A percentile compares a stretch with the other conserved stretches of the same genome.
Conservation (phyloP, 768 basidiomycete species). For the Cyclocybe cylindracea region DNA sequence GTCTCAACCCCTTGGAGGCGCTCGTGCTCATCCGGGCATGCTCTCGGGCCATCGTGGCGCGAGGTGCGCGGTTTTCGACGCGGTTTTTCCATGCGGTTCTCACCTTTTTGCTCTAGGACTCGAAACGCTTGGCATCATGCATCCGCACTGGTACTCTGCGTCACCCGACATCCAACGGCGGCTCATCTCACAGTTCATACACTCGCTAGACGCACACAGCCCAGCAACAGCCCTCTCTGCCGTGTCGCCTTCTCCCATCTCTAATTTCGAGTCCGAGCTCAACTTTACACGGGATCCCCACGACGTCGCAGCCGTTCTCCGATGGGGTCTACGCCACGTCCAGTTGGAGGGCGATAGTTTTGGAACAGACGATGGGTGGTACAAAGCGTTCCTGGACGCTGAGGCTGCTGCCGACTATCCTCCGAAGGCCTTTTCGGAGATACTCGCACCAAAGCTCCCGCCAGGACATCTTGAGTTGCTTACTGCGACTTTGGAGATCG, state of each 20-base stretch:
- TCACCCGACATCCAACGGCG: slow-evolving; percentile 66
- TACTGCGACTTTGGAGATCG: slow-evolving; percentile 54
- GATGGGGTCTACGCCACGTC: slow-evolving; percentile 81
- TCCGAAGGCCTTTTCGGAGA: slow-evolving; percentile 59
- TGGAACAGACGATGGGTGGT: slow-evolving; percentile 69
- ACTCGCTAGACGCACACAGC: slow-evolving; percentile 53
- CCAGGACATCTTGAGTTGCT: slow-evolving; percentile 60
- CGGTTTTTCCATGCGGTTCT: slow-evolving; percentile 4
- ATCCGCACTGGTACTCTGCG: slow-evolving; percentile 81
- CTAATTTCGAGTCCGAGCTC: slow-evolving; percentile 66
- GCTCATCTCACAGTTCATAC: slow-evolving; percentile 73
- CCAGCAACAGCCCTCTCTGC: slow-evolving; percentile 53
- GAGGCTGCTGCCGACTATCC: slow-evolving; percentile 67
- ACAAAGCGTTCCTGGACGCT: slow-evolving; percentile 57
- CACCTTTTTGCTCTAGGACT: slow-evolving; percentile 49
- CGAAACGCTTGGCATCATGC: slow-evolving; percentile 82
- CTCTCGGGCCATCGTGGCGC: slow-evolving; percentile 62
- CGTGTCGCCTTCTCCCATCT: slow-evolving; percentile 37
- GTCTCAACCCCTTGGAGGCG: slow-evolving; percentile 63
- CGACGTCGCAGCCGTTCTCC: slow-evolving; percentile 77
- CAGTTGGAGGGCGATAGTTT: slow-evolving; percentile 60
- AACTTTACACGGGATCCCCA: slow-evolving; percentile 67
- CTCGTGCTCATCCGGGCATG: slow-evolving; percentile 67
- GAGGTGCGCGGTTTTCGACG: slow-evolving; percentile 47
- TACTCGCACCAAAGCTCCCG: slow-evolving; percentile 62